phyloP scores from a whole-genome alignment of 305 asterid species.

The Fraxinus nigra region DNA sequence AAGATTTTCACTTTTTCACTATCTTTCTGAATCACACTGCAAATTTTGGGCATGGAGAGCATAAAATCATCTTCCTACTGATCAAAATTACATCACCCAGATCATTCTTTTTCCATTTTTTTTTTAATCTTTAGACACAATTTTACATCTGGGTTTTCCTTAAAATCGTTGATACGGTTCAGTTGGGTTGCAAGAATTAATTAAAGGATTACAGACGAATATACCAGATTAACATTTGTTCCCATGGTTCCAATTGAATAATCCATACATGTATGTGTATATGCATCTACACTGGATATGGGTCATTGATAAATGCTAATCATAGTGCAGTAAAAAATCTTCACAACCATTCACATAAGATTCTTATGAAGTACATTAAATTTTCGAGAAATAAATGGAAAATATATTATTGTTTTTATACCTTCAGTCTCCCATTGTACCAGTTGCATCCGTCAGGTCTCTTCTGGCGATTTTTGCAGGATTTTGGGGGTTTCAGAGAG shows the following conservation, averaged over 20 bases:
- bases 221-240: slow-evolving; percentile 22
- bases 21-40: slow-evolving; percentile 15
- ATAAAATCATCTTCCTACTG: background rate
- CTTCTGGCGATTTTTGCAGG: slow-evolving; percentile 28
- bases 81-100: background rate
- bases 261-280: slow-evolving; percentile 16
- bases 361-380: slow-evolving; percentile 20
- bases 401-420: slow-evolving; percentile 17
- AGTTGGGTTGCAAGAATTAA: slow-evolving; percentile 19
- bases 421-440: slow-evolving; percentile 43
- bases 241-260: slow-evolving; percentile 10
- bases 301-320: slow-evolving; percentile 13
- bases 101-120: slow-evolving; percentile 6
- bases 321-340: background rate
- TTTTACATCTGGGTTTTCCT: slow-evolving; percentile 27
- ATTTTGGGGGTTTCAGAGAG: slow-evolving; percentile 24
- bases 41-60: background rate
- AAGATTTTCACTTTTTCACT: background rate
- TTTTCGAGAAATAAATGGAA: slow-evolving; percentile 18
- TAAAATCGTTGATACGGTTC: slow-evolving; percentile 19
- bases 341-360: slow-evolving; percentile 14
- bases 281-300: slow-evolving; percentile 19
- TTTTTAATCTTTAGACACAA: slow-evolving; percentile 7
- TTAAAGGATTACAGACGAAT: slow-evolving; percentile 28
- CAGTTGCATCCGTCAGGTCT: slow-evolving; percentile 35